phyloP scores from a whole-genome alignment of 345 rosid genomes.

The Triadica sebifera region DNA sequence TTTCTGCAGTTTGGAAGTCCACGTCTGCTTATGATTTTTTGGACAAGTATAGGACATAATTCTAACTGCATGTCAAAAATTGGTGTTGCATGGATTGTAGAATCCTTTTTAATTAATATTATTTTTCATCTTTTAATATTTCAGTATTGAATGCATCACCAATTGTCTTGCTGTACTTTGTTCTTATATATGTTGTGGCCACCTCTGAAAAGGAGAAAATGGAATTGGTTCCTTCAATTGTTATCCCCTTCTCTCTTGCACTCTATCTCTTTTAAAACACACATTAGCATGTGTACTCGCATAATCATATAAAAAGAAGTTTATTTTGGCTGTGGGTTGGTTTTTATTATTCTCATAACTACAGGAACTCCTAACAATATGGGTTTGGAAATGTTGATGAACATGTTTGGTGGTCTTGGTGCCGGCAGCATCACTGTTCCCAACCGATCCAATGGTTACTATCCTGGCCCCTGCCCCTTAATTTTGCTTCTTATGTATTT shows the following conservation, averaged over 20 bases:
- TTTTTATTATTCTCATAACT: slow-evolving; percentile 7
- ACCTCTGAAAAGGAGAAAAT: neutral
- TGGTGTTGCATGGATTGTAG: neutral
- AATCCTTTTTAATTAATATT: neutral
- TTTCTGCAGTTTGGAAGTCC: neutral
- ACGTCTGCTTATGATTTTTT: neutral
- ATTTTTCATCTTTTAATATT: neutral
- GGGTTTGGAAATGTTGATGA: slow-evolving; percentile 60
- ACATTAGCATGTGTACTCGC: neutral
- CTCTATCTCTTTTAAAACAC: too few relatives aligned
- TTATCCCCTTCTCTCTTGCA: neutral
- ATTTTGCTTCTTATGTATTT: neutral
- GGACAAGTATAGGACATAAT: neutral
- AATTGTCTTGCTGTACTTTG: neutral
- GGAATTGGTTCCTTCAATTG: neutral
- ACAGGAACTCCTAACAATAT: slow-evolving; percentile 52
- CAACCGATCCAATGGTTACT: slow-evolving; percentile 52
- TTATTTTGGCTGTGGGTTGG: neutral
- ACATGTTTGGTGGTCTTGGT: slow-evolving; percentile 71
- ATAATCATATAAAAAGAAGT: neutral
- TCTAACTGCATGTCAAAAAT: neutral
- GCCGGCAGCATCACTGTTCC: slow-evolving; percentile 59
- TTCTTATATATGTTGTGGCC: neutral
- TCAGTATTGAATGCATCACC: neutral
- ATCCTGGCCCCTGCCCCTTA: neutral